Evolutionary conservation across 306 rosid genomes (phyloP).

Genomic region (Delonix regia): DNA sequence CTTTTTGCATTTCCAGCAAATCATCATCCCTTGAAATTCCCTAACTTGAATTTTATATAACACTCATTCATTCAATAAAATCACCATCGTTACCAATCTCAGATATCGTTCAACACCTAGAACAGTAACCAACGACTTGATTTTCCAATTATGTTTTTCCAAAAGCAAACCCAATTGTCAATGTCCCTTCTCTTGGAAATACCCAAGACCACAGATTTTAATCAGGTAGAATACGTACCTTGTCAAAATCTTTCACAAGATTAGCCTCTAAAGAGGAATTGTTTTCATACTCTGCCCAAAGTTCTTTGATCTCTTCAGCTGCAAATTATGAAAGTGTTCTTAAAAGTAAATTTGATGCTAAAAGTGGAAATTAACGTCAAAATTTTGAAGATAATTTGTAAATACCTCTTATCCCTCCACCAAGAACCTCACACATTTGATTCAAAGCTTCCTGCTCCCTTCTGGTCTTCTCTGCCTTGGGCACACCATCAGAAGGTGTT

Average conservation of each 20-base stretch:
- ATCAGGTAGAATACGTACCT: slow-evolving; percentile 51
- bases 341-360: slow-evolving; percentile 28
- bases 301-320: slow-evolving; percentile 94
- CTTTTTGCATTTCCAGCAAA: too few relatives aligned
- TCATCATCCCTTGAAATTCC: neutral
- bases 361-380: slow-evolving; percentile 24
- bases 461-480: slow-evolving; percentile 92
- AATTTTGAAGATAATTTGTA: slow-evolving; percentile 27
- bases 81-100: neutral
- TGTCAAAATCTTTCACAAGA: slow-evolving; percentile 93
- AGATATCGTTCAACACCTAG: neutral
- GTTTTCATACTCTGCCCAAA: slow-evolving; percentile 89
- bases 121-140: neutral
- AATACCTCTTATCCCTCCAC: slow-evolving; percentile 90
- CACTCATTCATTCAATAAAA: neutral
- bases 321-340: slow-evolving; percentile 38
- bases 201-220: neutral
- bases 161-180: neutral
- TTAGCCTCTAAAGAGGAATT: slow-evolving; percentile 95
- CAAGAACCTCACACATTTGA: slow-evolving; percentile 88
- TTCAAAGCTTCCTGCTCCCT: slow-evolving; percentile 81
- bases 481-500: slow-evolving; percentile 94
- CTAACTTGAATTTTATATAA: too few relatives aligned
- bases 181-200: neutral
- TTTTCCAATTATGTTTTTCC: slow-evolving; percentile 1